phyloP scores from a whole-genome alignment of 176 grass and related monocot species.

The Triticum urartu region DNA sequence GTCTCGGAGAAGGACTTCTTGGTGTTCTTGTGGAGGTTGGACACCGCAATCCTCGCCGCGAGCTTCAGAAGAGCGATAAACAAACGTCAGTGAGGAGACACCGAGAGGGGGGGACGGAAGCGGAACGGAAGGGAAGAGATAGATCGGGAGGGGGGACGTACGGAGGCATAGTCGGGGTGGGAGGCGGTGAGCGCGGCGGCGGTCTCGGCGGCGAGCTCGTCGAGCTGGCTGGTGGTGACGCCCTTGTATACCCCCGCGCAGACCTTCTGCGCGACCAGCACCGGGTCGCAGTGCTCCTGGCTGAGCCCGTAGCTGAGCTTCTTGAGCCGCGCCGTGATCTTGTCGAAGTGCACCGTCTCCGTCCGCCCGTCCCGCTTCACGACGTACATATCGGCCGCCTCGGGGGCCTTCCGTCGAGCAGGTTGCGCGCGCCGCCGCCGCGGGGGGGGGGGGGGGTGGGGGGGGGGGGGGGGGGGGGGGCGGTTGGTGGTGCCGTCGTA shows the following conservation, averaged over 20 bases:
- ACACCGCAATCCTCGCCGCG: conserved; percentile 90
- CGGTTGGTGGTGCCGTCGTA: background rate
- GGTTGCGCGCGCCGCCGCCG: conserved; percentile 4
- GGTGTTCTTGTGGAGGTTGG: conserved; percentile 97
- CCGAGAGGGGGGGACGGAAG: background rate
- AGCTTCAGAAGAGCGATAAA: conserved; percentile 34
- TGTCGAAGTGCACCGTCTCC: conserved; percentile 96
- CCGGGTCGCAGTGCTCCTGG: conserved; percentile 97
- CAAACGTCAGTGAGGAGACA: background rate
- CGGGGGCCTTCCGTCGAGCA: conserved; percentile 49
- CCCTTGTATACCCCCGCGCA: conserved; percentile 93
- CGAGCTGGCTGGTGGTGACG: conserved; percentile 94
- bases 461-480: background rate
- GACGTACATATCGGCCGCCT: conserved; percentile 69
- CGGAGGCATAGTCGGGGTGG: conserved; percentile 91
- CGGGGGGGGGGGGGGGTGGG: too few relatives aligned
- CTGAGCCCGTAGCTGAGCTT: conserved; percentile 96
- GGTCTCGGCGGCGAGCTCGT: conserved; percentile 94
- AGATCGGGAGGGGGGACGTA: background rate
- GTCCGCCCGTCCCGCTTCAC: conserved; percentile 87
- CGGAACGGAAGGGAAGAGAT: background rate
- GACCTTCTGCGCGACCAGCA: conserved; percentile 92
- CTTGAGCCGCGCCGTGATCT: conserved; percentile 96
- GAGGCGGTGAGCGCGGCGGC: conserved; percentile 80
- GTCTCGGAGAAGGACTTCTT: conserved; percentile 95